Percentiles rank a stretch among this genome's conserved stretches.
These are phyloP conservation scores for Scheffersomyces coipomensis DNA, from an alignment of 805 yeast genomes.

Conservation along the genomic window DNA sequence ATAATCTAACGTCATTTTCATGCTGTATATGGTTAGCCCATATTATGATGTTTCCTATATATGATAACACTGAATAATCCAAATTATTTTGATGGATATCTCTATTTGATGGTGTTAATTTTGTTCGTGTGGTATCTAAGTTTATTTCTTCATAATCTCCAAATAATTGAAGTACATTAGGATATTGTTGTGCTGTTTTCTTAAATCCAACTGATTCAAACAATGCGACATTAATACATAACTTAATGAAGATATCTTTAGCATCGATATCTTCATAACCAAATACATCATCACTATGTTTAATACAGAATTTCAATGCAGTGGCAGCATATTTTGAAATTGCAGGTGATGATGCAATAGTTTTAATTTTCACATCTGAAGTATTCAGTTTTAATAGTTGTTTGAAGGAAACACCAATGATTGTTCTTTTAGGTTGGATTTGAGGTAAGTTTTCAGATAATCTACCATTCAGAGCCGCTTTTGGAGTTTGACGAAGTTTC, in stretches of 20 bases:
- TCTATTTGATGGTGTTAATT: slow-evolving; percentile 32
- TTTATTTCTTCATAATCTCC: slow-evolving; percentile 30
- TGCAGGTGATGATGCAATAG: slow-evolving; percentile 29
- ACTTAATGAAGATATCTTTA: slow-evolving; percentile 21
- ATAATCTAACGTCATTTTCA: slow-evolving; percentile 7
- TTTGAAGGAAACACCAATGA: slow-evolving; percentile 34
- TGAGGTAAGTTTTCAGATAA: slow-evolving; percentile 28
- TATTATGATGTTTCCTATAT: slow-evolving; percentile 36
- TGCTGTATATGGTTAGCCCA: slow-evolving; percentile 33
- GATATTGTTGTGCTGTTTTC: slow-evolving; percentile 19
- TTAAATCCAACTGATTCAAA: slow-evolving; percentile 35
- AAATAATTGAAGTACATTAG: slow-evolving; percentile 25
- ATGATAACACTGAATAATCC: slow-evolving; percentile 36
- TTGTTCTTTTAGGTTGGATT: slow-evolving; percentile 31
- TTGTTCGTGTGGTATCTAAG: slow-evolving; percentile 29
- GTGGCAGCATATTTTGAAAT: slow-evolving; percentile 27
- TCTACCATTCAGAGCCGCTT: slow-evolving; percentile 15
- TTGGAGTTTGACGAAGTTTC: slow-evolving; percentile 22
- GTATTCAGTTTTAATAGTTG: slow-evolving; percentile 30
- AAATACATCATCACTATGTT: slow-evolving; percentile 23
- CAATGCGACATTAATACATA: slow-evolving; percentile 35
- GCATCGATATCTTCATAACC: slow-evolving; percentile 15
- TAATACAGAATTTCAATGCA: slow-evolving; percentile 22
- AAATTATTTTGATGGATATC: slow-evolving; percentile 32
- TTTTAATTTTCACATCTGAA: slow-evolving; percentile 38